These are phyloP conservation scores for Penicillium thymicola DNA, from an alignment of 2,329 filamentous ascomycete genomes.

Conservation along the genomic window DNA sequence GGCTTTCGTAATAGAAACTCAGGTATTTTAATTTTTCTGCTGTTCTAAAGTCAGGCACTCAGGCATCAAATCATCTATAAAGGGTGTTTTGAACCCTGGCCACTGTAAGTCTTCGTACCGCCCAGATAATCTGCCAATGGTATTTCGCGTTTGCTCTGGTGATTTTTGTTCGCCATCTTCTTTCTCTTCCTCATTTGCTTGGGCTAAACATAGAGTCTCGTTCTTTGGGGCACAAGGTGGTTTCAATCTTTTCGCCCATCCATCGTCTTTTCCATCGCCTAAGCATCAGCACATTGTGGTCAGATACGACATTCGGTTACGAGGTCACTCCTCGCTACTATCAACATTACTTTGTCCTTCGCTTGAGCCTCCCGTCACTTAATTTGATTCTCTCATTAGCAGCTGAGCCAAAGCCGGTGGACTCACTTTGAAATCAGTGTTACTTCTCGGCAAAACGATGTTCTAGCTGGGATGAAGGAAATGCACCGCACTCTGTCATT, in stretches of 20 bases:
- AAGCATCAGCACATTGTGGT: background rate
- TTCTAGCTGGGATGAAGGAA: slow-evolving; percentile 13
- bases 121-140: slow-evolving; percentile 11
- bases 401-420: background rate
- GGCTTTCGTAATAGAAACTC: too few species aligned
- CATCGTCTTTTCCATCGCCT: too few species aligned
- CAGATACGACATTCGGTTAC: background rate
- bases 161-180: slow-evolving; percentile 11
- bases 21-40: too few species aligned
- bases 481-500: slow-evolving; percentile 15
- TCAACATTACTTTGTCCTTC: background rate
- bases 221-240: background rate
- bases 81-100: too few species aligned
- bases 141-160: slow-evolving; percentile 10
- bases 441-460: background rate
- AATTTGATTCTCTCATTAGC: background rate
- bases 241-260: background rate
- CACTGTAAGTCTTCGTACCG: slow-evolving; percentile 5
- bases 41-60: too few species aligned
- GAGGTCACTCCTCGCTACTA: background rate
- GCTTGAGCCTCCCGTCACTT: background rate
- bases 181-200: background rate
- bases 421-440: background rate
- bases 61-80: too few species aligned
- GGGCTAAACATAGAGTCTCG: background rate